phyloP scores from a whole-genome alignment of 345 rosid species.

The Hirschfeldia incana region DNA sequence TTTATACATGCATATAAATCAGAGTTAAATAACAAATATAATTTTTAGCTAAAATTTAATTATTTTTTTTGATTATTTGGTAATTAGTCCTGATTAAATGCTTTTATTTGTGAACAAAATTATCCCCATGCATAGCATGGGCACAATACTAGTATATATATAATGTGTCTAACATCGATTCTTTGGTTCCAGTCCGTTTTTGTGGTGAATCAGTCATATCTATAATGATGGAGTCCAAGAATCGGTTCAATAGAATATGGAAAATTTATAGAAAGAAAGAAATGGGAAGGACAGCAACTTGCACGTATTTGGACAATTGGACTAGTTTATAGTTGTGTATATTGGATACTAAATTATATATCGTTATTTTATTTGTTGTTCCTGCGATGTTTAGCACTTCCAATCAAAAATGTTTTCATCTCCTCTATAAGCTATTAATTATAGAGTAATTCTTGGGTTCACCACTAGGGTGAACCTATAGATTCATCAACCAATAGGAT shows the following conservation, averaged over 20 bases:
- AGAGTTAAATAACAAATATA: too few relatives aligned
- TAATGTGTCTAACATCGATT: background rate
- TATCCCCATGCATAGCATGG: too few relatives aligned
- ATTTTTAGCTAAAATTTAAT: too few relatives aligned
- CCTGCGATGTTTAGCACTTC: background rate
- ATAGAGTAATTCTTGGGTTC: too few relatives aligned
- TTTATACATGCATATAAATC: too few relatives aligned
- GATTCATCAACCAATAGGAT: too few relatives aligned
- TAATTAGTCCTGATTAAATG: too few relatives aligned
- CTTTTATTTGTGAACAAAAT: too few relatives aligned
- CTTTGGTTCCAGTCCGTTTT: constrained; percentile 12
- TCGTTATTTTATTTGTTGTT: background rate
- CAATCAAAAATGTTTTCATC: background rate
- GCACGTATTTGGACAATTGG: constrained; percentile 12
- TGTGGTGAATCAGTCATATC: constrained; percentile 17
- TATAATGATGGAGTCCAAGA: constrained; percentile 17
- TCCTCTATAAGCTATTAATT: background rate
- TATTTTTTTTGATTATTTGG: too few relatives aligned
- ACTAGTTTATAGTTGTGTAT: background rate
- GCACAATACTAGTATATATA: too few relatives aligned
- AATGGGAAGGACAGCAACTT: constrained; percentile 31
- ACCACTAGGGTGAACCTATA: too few relatives aligned
- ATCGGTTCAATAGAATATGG: constrained; percentile 4
- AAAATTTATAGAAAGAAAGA: constrained; percentile 15
- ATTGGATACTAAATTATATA: background rate